These are phyloP conservation scores for Agaricus blazei DNA, from an alignment of 768 basidiomycete genomes.

Conservation along the genomic window DNA sequence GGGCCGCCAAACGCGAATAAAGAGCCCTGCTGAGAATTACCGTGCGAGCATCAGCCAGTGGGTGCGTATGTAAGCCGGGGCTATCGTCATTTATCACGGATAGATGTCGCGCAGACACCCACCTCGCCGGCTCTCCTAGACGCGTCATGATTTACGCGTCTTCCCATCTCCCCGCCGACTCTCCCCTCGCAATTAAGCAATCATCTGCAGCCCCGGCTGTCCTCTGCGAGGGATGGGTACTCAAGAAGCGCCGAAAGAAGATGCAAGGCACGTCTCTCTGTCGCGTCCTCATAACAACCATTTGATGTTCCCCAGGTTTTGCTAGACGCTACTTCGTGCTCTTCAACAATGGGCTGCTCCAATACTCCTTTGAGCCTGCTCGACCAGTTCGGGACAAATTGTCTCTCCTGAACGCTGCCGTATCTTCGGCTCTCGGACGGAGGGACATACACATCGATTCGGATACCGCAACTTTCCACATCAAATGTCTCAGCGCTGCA, in stretches of 20 bases:
- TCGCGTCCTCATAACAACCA: background rate
- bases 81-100: background rate
- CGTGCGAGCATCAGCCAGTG: background rate
- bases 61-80: too few species aligned
- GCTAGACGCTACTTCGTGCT: constrained; percentile 80
- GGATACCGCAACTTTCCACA: constrained; percentile 71
- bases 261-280: constrained; percentile 61
- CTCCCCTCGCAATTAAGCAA: constrained; percentile 2
- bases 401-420: constrained; percentile 63
- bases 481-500: constrained; percentile 65
- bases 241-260: constrained; percentile 84
- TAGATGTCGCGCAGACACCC: background rate
- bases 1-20: background rate
- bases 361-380: constrained; percentile 70
- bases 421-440: constrained; percentile 66
- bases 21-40: background rate
- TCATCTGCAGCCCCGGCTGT: constrained; percentile 14
- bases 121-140: background rate
- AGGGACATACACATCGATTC: constrained; percentile 83
- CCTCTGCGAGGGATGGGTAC: constrained; percentile 69
- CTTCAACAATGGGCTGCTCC: constrained; percentile 60
- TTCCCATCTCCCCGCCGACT: background rate
- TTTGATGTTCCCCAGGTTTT: constrained; percentile 48
- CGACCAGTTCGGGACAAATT: constrained; percentile 70
- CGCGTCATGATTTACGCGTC: constrained; percentile 1